Evolutionary conservation across 805 yeast species (phyloP).

Genomic region (Schizosaccharomyces osmophilus): DNA sequence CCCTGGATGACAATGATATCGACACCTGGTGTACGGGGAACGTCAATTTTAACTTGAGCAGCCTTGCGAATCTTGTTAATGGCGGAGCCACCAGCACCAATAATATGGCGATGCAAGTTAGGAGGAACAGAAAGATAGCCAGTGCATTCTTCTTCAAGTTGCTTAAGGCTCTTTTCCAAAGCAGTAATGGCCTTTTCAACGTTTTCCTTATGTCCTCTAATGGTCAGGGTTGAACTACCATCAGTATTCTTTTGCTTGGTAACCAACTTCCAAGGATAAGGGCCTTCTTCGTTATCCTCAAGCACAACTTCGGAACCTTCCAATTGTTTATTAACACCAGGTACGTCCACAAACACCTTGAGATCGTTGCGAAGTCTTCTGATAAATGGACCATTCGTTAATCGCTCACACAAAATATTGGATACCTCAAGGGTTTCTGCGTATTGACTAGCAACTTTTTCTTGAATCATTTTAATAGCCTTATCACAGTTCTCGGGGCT

Average conservation of each 20-base stretch:
- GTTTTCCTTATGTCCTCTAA: conserved; percentile 1
- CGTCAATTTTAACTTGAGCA: conserved; percentile 32
- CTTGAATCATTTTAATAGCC: conserved; percentile 4
- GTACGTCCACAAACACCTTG: not conserved
- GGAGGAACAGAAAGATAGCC: conserved; percentile 42
- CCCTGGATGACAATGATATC: conserved; percentile 40
- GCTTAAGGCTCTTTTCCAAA: conserved; percentile 27
- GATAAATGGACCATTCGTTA: not conserved
- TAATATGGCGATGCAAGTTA: conserved; percentile 30
- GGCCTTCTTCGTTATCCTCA: not conserved
- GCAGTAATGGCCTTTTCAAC: conserved; percentile 20
- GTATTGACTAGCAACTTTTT: not conserved
- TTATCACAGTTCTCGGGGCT: conserved; percentile 5
- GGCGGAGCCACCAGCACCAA: conserved; percentile 56
- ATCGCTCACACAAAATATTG: not conserved
- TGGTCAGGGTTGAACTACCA: not conserved
- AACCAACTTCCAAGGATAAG: not conserved
- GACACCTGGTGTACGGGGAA: conserved; percentile 30
- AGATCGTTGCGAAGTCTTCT: not conserved
- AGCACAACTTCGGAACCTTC: not conserved
- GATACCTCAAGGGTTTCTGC: not conserved
- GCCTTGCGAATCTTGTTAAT: conserved; percentile 35
- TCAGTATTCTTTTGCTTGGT: not conserved
- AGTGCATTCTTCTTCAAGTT: conserved; percentile 21
- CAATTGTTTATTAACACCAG: not conserved